A percentile compares a stretch with the other conserved stretches of the same genome.
phyloP scores from a whole-genome alignment of 176 grass and related monocot genomes.

The Alloteropsis semialata region DNA sequence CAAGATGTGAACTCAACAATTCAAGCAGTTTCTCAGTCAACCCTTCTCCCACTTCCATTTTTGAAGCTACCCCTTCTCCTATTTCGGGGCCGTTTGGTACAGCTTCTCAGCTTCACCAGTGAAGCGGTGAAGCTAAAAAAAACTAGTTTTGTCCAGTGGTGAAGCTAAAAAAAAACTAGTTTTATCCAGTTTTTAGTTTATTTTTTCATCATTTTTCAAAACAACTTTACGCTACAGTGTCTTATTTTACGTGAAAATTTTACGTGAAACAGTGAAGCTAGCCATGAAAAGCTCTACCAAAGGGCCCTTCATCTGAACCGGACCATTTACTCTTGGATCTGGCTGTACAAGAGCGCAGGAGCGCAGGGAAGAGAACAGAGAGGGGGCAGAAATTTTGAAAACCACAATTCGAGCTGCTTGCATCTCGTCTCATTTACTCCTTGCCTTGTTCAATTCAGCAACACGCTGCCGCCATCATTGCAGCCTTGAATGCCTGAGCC shows the following conservation, averaged over 20 bases:
- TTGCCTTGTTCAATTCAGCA: conserved; percentile 18
- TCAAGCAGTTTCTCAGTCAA: neutral
- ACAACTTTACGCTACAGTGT: no score
- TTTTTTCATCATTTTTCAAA: no score
- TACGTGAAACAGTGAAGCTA: no score
- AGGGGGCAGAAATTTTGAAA: conserved; percentile 42
- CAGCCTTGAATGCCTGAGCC: conserved; percentile 39
- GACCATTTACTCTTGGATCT: conserved; percentile 28
- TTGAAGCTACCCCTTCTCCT: neutral
- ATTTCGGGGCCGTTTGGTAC: no score
- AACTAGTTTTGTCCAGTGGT: no score
- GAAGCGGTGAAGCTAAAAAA: no score
- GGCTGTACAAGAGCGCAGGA: neutral
- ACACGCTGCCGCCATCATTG: conserved; percentile 36
- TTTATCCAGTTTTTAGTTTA: no score
- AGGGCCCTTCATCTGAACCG: no score
- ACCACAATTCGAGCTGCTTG: neutral
- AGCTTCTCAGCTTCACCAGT: no score
- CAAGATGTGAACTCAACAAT: neutral
- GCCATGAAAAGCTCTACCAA: no score
- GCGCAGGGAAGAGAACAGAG: neutral
- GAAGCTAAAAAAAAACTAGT: no score
- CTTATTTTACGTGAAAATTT: no score
- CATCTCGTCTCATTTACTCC: conserved; percentile 24
- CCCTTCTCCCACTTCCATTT: neutral